Conservation (phyloP, 495 filamentous ascomycete genomes). For the Staphylotrichum longicolle region DNA sequence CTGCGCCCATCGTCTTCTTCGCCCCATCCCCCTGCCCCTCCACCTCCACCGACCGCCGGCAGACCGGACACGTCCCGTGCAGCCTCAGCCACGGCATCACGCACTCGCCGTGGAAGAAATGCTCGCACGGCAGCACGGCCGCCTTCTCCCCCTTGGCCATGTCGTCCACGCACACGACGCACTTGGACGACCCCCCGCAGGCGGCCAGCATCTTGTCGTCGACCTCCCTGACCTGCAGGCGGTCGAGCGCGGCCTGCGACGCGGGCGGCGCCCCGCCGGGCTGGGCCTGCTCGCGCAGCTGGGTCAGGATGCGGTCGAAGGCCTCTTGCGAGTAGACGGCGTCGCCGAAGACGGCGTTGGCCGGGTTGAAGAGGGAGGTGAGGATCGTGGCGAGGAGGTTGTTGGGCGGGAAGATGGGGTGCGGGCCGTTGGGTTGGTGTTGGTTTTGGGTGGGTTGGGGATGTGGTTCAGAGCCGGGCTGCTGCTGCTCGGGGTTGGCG, state of each 20-base stretch:
- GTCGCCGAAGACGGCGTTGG: slow-evolving; percentile 60
- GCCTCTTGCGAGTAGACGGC: slow-evolving; percentile 86
- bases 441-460: background rate
- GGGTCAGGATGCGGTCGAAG: slow-evolving; percentile 78
- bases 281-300: slow-evolving; percentile 72
- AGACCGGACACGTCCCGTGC: slow-evolving; percentile 86
- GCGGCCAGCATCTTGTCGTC: slow-evolving; percentile 58
- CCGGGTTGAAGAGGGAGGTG: slow-evolving; percentile 54
- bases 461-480: too few relatives aligned
- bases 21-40: slow-evolving; percentile 1
- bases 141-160: slow-evolving; percentile 71
- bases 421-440: slow-evolving; percentile 8
- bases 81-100: slow-evolving; percentile 73
- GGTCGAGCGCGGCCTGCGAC: slow-evolving; percentile 64
- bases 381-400: slow-evolving; percentile 31
- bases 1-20: background rate
- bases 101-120: slow-evolving; percentile 83
- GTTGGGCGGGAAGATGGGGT: background rate
- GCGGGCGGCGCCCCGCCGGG: slow-evolving; percentile 80
- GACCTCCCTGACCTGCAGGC: slow-evolving; percentile 64
- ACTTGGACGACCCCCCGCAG: slow-evolving; percentile 59
- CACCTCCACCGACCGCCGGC: slow-evolving; percentile 65
- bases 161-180: slow-evolving; percentile 88
- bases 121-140: slow-evolving; percentile 74
- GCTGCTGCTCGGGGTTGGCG: too few relatives aligned